Evolutionary conservation across 2,329 filamentous ascomycete genomes (phyloP).

Genomic region (Cladosporium sp.): DNA sequence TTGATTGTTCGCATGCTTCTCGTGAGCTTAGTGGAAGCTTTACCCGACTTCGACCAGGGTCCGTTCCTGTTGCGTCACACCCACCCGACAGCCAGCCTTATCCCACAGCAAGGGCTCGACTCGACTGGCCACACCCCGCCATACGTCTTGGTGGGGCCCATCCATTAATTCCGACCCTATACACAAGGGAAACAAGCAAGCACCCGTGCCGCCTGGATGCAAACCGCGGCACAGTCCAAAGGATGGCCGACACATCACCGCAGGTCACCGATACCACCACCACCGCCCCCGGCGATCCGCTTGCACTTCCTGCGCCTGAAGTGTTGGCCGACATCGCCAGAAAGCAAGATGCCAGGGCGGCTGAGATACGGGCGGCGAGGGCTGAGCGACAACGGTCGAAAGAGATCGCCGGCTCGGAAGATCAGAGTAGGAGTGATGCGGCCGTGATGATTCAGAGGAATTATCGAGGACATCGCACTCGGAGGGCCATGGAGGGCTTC

Average conservation of each 20-base stretch:
- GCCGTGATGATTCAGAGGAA: constrained; percentile 48
- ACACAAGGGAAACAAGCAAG: too few species aligned
- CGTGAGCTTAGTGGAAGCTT: too few species aligned
- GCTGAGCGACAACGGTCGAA: constrained; percentile 1
- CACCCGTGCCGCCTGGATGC: constrained; percentile 6
- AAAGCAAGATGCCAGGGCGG: constrained; percentile 29
- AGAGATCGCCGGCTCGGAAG: not conserved
- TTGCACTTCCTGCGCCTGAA: constrained; percentile 29
- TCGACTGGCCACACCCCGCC: too few species aligned
- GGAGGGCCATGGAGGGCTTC: constrained; percentile 65
- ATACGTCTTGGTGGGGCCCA: too few species aligned
- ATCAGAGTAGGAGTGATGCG: constrained; percentile 18
- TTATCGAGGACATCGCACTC: constrained; percentile 70
- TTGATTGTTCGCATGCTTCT: too few species aligned
- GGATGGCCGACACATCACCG: not conserved
- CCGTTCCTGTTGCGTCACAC: too few species aligned
- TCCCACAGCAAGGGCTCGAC: too few species aligned
- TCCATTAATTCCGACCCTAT: too few species aligned
- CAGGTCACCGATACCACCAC: constrained; percentile 6
- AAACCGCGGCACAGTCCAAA: not conserved
- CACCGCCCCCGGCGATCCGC: constrained; percentile 12
- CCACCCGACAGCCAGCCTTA: too few species aligned
- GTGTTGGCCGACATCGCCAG: constrained; percentile 30
- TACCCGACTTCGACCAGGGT: too few species aligned
- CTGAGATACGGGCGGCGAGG: constrained; percentile 5